Conservation (phyloP, 1,284 basidiomycete species). For the Sparassis latifolia region DNA sequence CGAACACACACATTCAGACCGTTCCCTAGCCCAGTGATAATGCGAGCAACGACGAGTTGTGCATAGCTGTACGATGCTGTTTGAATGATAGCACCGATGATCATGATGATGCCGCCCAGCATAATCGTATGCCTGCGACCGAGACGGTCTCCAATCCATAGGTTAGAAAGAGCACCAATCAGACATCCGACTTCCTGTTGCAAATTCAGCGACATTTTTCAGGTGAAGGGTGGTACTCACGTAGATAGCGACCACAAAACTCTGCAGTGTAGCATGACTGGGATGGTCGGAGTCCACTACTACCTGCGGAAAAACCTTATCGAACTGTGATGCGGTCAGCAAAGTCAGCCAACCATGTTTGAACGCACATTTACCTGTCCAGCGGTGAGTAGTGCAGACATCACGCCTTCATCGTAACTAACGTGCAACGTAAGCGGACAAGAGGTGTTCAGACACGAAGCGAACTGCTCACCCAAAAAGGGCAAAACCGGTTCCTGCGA, state of each 20-base stretch:
- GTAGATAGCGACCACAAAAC: conserved; percentile 47
- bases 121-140: conserved; percentile 46
- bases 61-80: conserved; percentile 44
- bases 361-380: conserved; percentile 27
- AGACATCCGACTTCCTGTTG: conserved; percentile 47
- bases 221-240: conserved; percentile 21
- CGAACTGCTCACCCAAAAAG: conserved; percentile 41
- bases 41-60: conserved; percentile 53
- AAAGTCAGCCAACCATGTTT: not conserved
- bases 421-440: not conserved
- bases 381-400: conserved; percentile 52
- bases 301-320: conserved; percentile 42
- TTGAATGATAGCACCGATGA: conserved; percentile 53
- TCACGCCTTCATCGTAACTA: conserved; percentile 60
- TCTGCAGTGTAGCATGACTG: conserved; percentile 47
- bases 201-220: not conserved
- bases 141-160: conserved; percentile 47
- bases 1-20: conserved; percentile 47
- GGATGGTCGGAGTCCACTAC: conserved; percentile 26
- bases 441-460: not conserved
- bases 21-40: conserved; percentile 60
- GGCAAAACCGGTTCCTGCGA: conserved; percentile 49
- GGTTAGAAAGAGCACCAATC: conserved; percentile 41
- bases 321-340: conserved; percentile 25
- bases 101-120: conserved; percentile 49